Evolutionary conservation across 1,284 basidiomycete genomes (phyloP), one percentile per base, ranked within the genome.

Genomic region (Ganoderma lucidum): DNA sequence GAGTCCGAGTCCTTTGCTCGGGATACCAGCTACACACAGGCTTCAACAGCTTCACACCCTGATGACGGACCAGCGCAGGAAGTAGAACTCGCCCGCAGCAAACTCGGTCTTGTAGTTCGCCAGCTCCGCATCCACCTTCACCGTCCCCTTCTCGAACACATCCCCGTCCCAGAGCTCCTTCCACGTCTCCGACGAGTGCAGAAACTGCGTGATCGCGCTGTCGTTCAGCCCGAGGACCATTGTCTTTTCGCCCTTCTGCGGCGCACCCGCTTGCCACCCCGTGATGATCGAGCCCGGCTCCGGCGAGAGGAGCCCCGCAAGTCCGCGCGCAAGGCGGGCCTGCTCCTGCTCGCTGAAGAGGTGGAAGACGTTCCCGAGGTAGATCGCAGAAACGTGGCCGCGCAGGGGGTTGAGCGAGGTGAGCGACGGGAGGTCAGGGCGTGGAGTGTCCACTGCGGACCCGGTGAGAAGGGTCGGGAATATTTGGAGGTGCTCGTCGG

Each of bases 331-430:
- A 15, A 86, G 78, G 23, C 80, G 60, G 17, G 75, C 63, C 74
- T 87, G 85, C 19, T 78, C 66, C 15, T 80, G 80, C 70, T 84
- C 80, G 51, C 77, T 71, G 76, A 87, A 87, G 19, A 87, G 78
- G 71, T 87, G 86, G 74, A 87, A 87, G 73, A 87, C 81, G 1
- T 81, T 76, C 9, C 82, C 82, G 5, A 82, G 79, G 71, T 84
- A 81, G 53, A 87, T 83, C 6, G 79, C 83, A 10, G 83, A 82
- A 39, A 84, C 73, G 69, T 82, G 80, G 9, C 83, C 82, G 56
- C 80, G 81, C 6, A 87, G 80, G 4, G 81, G 81, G 23, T 76
- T 84, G 37, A 86, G 78, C 12, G 78, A 79, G 3, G 74, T 80
- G 19, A 86, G 71, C 8, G 72, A 65, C 30, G 71, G 68, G 15